Base-by-base conservation (phyloP, 768 basidiomycete species). In the Termitomyces sp. region DNA sequence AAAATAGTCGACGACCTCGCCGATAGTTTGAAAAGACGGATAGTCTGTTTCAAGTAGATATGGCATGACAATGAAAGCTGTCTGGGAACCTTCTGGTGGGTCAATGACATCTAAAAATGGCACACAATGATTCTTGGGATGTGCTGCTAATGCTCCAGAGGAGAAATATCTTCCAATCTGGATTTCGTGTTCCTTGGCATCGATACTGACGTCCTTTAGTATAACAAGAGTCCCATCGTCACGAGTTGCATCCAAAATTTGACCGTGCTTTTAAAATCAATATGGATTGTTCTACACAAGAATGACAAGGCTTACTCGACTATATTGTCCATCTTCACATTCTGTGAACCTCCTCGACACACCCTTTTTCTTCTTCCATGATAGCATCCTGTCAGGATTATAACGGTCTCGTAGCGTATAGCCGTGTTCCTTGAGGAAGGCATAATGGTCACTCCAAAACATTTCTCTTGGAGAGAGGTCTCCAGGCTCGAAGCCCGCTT, bases 101-200 rank as follows among this genome's bases (percentile, higher is more conserved):
- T 53, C 36, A 2, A 68, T 45, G 5, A 57, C 54, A 0, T 66
- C 64, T 20, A 61, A 55, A 13, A 74, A 41, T 0, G 70, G 73
- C 3, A 72, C 65, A 8, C 72, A 74, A 32, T 70, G 70, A 18
- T 75, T 77, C 16, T 56, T 51, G 24, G 70, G 54, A 55, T 70
- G 45, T 11, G 45, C 40, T 3, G 45, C 22, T 2, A 64, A 47
- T 1, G 41, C 32, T 30, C 50, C 58, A 5, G 59, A 44, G 3
- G 62, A 65, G 36, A 66, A 55, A 67, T 66, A 60, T 58, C 24
- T 50, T 0, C 55, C 65, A 22, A 76, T 72, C 0, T 66, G 52
- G 18, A 68, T 41, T 30, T 79, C 75, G 0, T 65, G 26, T 8
- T 69, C 66, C 47, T 67, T 60, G 0, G 38, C 26, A 1, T 41